Conservation (phyloP, 225 moss, liverwort and hornwort genomes). For the Rhytidiadelphus loreus region DNA sequence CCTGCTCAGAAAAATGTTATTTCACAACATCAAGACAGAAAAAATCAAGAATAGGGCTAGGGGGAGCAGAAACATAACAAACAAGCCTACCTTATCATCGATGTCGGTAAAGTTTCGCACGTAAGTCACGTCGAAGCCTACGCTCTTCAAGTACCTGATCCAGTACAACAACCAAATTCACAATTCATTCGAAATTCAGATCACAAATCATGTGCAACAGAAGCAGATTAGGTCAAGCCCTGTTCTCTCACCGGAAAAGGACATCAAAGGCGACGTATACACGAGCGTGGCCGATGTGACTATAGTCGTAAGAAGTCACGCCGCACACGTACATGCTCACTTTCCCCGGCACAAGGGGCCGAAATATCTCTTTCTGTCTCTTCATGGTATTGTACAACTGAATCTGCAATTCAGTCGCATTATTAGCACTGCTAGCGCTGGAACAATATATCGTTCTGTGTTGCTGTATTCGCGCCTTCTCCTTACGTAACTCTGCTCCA, state of each 20-base stretch:
- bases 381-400: conserved; percentile 87
- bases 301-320: conserved; percentile 91
- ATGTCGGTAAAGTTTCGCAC: conserved; percentile 98
- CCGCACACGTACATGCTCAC: conserved; percentile 99
- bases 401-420: conserved; percentile 26
- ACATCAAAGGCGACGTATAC: conserved; percentile 98
- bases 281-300: conserved; percentile 95
- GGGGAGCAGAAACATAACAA: not conserved
- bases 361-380: conserved; percentile 77
- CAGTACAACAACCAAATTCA: not conserved
- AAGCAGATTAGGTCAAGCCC: not conserved
- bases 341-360: conserved; percentile 67
- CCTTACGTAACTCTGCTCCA: not conserved
- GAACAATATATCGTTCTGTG: not conserved
- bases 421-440: not conserved
- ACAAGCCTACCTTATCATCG: conserved; percentile 76
- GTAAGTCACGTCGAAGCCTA: conserved; percentile 80
- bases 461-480: not conserved
- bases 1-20: not conserved
- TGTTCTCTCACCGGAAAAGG: conserved; percentile 48
- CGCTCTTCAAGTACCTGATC: conserved; percentile 66
- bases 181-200: not conserved
- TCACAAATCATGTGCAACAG: not conserved
- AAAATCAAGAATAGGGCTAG: not conserved
- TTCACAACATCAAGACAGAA: not conserved